Evolutionary conservation across 768 basidiomycete species (phyloP).

Genomic region (Pisolithus albus): DNA sequence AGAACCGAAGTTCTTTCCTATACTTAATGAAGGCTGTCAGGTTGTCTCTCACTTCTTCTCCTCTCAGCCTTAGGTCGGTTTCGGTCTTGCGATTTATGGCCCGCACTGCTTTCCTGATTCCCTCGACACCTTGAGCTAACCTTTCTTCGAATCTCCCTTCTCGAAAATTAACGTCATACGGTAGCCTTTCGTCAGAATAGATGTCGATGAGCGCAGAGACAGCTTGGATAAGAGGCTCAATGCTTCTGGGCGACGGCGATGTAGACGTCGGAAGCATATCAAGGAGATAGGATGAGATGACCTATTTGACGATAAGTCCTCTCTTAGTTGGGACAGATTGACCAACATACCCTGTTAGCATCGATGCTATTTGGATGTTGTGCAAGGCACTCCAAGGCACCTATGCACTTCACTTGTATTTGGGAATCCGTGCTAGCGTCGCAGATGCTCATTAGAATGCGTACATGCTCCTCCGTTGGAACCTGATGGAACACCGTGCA

Average conservation of each 20-base stretch:
- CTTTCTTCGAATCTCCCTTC: conserved; percentile 49
- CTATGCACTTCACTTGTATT: conserved; percentile 72
- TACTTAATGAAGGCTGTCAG: conserved; percentile 72
- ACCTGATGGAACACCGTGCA: conserved; percentile 28
- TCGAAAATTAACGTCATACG: conserved; percentile 79
- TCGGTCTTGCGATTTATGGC: conserved; percentile 62
- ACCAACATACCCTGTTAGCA: conserved; percentile 39
- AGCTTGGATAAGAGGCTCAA: conserved; percentile 71
- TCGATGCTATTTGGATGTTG: conserved; percentile 57
- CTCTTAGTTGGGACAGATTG: conserved; percentile 27
- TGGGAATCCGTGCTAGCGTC: conserved; percentile 46
- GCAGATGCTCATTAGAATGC: conserved; percentile 61
- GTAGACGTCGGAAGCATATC: conserved; percentile 47
- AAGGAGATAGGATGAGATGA: conserved; percentile 61
- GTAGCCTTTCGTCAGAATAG: conserved; percentile 78
- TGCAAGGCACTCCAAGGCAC: conserved; percentile 80
- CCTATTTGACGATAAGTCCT: conserved; percentile 28
- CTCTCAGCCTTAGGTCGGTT: conserved; percentile 56
- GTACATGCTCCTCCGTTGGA: conserved; percentile 54
- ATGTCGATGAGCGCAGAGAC: conserved; percentile 85
- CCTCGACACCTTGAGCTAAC: conserved; percentile 54
- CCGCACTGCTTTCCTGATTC: conserved; percentile 54
- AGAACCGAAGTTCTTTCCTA: conserved; percentile 45
- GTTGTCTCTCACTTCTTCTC: conserved; percentile 74
- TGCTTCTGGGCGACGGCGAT: conserved; percentile 37